phyloP scores from a whole-genome alignment of 495 filamentous ascomycete genomes.

The Lasiosphaeris hirsuta region DNA sequence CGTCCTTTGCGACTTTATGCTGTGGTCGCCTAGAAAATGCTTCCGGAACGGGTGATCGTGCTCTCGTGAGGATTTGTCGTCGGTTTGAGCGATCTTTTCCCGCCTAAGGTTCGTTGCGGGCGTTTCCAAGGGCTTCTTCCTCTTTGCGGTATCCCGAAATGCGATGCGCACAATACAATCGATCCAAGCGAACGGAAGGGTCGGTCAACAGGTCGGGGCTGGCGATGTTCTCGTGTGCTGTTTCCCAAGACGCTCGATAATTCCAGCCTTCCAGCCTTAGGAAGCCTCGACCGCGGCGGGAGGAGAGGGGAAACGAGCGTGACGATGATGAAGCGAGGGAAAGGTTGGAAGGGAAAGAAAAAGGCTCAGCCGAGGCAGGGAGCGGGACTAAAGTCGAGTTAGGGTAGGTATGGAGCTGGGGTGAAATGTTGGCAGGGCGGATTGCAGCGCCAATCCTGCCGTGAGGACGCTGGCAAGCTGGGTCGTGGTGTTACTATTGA shows the following conservation, averaged over 20 bases:
- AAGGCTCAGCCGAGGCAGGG: neutral
- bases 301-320: constrained; percentile 6
- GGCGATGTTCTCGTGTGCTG: neutral
- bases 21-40: neutral
- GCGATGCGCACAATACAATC: too few species aligned
- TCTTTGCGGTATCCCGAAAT: too few species aligned
- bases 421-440: neutral
- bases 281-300: neutral
- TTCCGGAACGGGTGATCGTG: neutral
- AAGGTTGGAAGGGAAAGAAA: neutral
- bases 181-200: constrained; percentile 1
- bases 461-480: neutral
- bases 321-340: neutral
- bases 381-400: neutral
- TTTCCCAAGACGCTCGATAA: neutral
- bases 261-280: too few species aligned
- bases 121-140: too few species aligned
- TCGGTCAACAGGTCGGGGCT: neutral
- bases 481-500: neutral
- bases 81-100: too few species aligned
- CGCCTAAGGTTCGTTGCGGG: too few species aligned
- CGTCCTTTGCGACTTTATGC: constrained; percentile 18
- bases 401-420: neutral
- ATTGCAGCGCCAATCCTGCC: too few species aligned
- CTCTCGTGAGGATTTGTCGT: too few species aligned